These are phyloP conservation scores for Skeletonema tropicum DNA, from an alignment of 108 stramenopile genomes.

Conservation along the genomic window DNA sequence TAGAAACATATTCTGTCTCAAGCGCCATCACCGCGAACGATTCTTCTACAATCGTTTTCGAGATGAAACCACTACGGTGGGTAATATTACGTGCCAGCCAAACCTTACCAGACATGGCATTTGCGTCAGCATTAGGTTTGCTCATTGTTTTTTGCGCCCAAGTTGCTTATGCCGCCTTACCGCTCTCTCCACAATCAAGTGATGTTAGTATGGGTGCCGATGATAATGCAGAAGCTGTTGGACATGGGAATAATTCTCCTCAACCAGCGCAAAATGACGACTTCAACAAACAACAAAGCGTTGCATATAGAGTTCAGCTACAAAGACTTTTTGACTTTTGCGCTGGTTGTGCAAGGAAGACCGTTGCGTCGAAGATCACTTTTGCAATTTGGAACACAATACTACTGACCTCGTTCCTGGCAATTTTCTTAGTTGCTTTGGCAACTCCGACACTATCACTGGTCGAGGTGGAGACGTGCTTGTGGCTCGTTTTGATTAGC, in stretches of 20 bases:
- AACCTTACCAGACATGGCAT: conserved; percentile 46
- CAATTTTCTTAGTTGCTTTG: conserved; percentile 21
- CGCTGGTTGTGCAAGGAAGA: conserved; percentile 21
- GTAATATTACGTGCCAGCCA: conserved; percentile 40
- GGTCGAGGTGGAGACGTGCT: conserved; percentile 21
- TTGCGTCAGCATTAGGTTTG: conserved; percentile 39
- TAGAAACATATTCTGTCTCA: conserved; percentile 40
- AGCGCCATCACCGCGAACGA: not conserved
- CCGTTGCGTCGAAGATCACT: conserved; percentile 40
- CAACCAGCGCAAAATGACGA: conserved; percentile 17
- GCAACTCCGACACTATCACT: conserved; percentile 6
- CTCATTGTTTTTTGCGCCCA: conserved; percentile 41
- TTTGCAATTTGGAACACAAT: conserved; percentile 39
- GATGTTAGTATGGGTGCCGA: conserved; percentile 24
- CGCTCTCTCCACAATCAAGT: conserved; percentile 29
- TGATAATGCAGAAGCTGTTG: conserved; percentile 22
- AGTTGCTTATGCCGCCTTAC: conserved; percentile 43
- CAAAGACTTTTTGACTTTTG: conserved; percentile 1
- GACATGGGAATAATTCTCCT: conserved; percentile 7
- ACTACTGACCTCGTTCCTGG: conserved; percentile 25
- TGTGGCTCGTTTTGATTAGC: conserved; percentile 36
- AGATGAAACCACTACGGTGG: conserved; percentile 6
- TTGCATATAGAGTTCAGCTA: not conserved
- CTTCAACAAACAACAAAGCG: not conserved
- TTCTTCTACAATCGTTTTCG: not conserved